These are phyloP conservation scores for slime mould (Dictyostelium discoideum) DNA, from an alignment of 78 protist species.

Conservation along the genomic window dicty_2.7 NC_007088.5:4544001-4544500, in stretches of 20 bases:
- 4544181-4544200: background rate
- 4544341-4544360: background rate
- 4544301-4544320: background rate
- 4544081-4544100: background rate
- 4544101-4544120: background rate
- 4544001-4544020: background rate
- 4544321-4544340: background rate
- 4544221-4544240: background rate
- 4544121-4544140: background rate
- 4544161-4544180: background rate
- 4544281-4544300: background rate
- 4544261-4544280: conserved; percentile 2
- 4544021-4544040: background rate
- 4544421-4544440: background rate
- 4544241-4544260: conserved; percentile 1
- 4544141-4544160: background rate
- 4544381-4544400: background rate
- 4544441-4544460: background rate
- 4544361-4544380: background rate
- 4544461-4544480: background rate
- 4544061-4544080: background rate
- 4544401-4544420: background rate
- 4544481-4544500: background rate
- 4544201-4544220: conserved; percentile 5
- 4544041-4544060: background rate